Conservation (phyloP, 768 basidiomycete genomes). For the Hemileccinum impolitum region DNA sequence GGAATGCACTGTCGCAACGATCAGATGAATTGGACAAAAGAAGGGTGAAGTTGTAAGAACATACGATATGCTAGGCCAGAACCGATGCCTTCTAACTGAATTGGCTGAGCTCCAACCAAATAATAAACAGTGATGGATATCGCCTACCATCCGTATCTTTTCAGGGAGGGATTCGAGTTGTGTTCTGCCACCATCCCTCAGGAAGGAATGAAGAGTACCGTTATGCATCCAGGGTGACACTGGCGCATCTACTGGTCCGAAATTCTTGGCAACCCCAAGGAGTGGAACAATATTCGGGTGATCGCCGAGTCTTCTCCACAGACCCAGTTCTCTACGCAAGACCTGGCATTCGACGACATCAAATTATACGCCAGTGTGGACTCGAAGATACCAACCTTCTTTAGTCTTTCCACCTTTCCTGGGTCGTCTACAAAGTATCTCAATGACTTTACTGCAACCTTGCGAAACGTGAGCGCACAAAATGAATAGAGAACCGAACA, state of each 20-base stretch:
- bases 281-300: conserved; percentile 3
- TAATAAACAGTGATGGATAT: not conserved
- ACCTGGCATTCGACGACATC: not conserved
- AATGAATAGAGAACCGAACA: not conserved
- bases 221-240: conserved; percentile 2
- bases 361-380: not conserved
- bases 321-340: not conserved
- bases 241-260: not conserved
- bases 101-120: not conserved
- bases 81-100: not conserved
- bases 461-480: too few relatives aligned
- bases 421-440: not conserved
- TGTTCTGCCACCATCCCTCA: not conserved
- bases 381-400: not conserved
- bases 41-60: not conserved
- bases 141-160: not conserved
- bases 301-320: not conserved
- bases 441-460: not conserved
- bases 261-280: not conserved
- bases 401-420: not conserved
- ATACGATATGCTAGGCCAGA: not conserved
- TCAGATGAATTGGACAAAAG: not conserved
- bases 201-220: conserved; percentile 1
- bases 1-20: not conserved
- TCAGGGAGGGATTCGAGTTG: not conserved